phyloP scores from a whole-genome alignment of 139 green algal species.

The Coelastrella sp. region DNA sequence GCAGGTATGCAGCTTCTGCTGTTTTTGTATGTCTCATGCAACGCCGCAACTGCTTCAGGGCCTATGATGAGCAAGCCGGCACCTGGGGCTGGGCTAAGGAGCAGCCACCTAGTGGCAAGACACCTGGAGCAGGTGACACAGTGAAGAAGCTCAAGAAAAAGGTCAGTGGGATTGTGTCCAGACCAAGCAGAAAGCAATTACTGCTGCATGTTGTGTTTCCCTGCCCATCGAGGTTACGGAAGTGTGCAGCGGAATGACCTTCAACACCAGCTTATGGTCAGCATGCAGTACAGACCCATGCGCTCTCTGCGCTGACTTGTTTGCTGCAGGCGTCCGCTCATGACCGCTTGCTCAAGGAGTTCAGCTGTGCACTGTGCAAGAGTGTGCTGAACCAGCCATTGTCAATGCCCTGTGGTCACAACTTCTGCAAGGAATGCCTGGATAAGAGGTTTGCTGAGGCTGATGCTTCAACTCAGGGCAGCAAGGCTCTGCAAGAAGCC shows the following conservation, averaged over 20 bases:
- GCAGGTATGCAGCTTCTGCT: too few species aligned
- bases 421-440: slow-evolving; percentile 94
- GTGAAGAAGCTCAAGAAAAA: slow-evolving; percentile 68
- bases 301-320: too few species aligned
- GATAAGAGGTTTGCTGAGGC: slow-evolving; percentile 72
- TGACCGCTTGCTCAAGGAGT: slow-evolving; percentile 83
- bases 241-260: too few species aligned
- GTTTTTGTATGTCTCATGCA: too few species aligned
- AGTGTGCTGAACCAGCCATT: slow-evolving; percentile 46
- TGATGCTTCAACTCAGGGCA: neutral
- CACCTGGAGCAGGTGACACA: slow-evolving; percentile 40
- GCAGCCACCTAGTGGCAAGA: slow-evolving; percentile 64
- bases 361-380: slow-evolving; percentile 84
- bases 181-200: too few species aligned
- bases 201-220: too few species aligned
- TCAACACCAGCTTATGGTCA: too few species aligned
- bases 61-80: slow-evolving; percentile 63
- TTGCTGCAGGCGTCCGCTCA: slow-evolving; percentile 62
- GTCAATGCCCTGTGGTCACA: slow-evolving; percentile 68
- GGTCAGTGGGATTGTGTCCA: too few species aligned
- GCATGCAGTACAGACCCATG: too few species aligned
- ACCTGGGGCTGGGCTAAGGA: slow-evolving; percentile 80
- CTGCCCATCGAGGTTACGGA: too few species aligned
- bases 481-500: slow-evolving; percentile 38
- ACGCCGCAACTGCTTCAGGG: too few species aligned